Conservation (phyloP, 495 filamentous ascomycete genomes). For the Penicillium subrubescens region DNA sequence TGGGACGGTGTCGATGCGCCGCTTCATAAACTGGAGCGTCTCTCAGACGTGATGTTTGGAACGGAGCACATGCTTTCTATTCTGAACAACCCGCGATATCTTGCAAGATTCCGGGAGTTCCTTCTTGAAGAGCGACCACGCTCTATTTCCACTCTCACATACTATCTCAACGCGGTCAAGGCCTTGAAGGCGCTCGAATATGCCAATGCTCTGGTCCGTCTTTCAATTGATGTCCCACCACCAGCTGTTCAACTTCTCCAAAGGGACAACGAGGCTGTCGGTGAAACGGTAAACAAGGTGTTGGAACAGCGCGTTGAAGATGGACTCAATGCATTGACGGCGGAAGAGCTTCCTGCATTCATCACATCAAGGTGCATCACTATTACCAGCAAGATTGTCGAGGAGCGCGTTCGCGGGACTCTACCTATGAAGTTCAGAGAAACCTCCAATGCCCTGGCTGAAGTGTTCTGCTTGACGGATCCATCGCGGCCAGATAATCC, state of each 20-base stretch:
- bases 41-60: slow-evolving; percentile 66
- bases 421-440: slow-evolving; percentile 46
- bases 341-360: slow-evolving; percentile 71
- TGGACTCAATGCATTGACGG: slow-evolving; percentile 60
- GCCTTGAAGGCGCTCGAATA: slow-evolving; percentile 72
- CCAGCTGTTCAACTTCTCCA: slow-evolving; percentile 47
- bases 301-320: slow-evolving; percentile 60
- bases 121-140: slow-evolving; percentile 71
- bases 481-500: slow-evolving; percentile 73
- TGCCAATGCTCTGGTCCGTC: slow-evolving; percentile 62
- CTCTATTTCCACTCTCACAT: slow-evolving; percentile 64
- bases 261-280: slow-evolving; percentile 45
- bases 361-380: slow-evolving; percentile 52
- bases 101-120: slow-evolving; percentile 64
- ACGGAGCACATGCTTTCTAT: slow-evolving; percentile 60
- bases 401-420: slow-evolving; percentile 37
- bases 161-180: slow-evolving; percentile 67
- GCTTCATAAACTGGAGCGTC: slow-evolving; percentile 54
- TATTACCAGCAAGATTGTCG: slow-evolving; percentile 40
- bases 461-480: slow-evolving; percentile 78
- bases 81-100: slow-evolving; percentile 66
- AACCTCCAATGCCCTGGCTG: slow-evolving; percentile 70
- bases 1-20: slow-evolving; percentile 30
- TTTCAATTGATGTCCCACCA: slow-evolving; percentile 30
- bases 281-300: slow-evolving; percentile 51